Base-by-base conservation (phyloP, 306 rosid genomes). In the Citrullus colocynthis region DNA sequence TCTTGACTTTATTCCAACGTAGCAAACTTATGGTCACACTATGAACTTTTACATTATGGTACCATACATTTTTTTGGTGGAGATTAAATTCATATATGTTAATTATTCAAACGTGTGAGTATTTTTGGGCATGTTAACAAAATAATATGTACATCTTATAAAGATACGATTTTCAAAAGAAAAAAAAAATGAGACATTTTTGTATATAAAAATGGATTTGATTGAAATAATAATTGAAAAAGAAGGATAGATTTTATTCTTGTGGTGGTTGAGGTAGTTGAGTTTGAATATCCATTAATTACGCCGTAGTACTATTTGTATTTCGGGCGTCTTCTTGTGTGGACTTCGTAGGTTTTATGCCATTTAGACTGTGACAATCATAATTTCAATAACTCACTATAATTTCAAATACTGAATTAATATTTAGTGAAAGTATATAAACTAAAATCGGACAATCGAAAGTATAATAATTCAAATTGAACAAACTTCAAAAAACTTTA, bases 241-340 rank as follows among this genome's bases (percentile, higher is more conserved):
- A 41, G 54, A 67, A 67, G 9, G 41, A 66, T 67, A 67, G 74
- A 41, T 44, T 44, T 72, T 30, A 45, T 71, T 45, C 76, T 2
- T 71, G 15, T 7, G 60, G 60, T 72, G 18, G 77, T 72, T 72
- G 77, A 49, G 77, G 77, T 72, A 49, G 77, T 72, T 72, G 76
- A 28, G 39, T 21, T 37, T 70, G n/a, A 44, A 70, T 70, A 44
- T 44, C 75, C 72, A 34, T 48, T 65, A 65, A 65, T 65, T 65
- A 65, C 72, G 72, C 72, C 49, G 72, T 24, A 34, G 48, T 65
- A 70, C 75, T 45, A 70, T 44, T 44, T 42, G 45, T 70, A 70
- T 44, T 44, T 69, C 13, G 58, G 58, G 6, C 39, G 36, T 48
- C 14, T 39, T 39, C 9, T 18, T 37, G 18, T 18, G 18, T 21